These are phyloP conservation scores for Platanthera guangdongensis DNA, from an alignment of 106 monocot species.

Conservation along the genomic window DNA sequence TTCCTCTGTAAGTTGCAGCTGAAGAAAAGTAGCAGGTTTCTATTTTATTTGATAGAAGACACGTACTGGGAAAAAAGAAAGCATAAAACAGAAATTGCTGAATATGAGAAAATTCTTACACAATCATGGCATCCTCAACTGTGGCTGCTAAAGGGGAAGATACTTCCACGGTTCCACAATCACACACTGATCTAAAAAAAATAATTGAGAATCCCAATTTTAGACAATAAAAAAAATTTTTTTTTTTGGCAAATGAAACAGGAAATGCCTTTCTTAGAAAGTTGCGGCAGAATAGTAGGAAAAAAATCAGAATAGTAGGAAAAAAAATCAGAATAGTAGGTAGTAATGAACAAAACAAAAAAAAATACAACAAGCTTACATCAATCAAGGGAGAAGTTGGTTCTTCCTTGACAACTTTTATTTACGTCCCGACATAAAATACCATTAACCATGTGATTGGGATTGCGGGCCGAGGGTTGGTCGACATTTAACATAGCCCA, in stretches of 20 bases:
- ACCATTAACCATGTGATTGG: background rate
- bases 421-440: background rate
- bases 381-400: background rate
- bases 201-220: background rate
- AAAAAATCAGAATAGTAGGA: background rate
- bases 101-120: slow-evolving; percentile 46
- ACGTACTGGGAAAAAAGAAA: background rate
- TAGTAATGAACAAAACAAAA: too few relatives aligned
- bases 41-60: background rate
- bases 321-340: background rate
- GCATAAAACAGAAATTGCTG: background rate
- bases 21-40: background rate
- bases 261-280: background rate
- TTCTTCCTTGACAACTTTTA: background rate
- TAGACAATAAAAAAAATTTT: background rate
- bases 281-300: background rate
- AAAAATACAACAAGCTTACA: background rate
- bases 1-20: background rate
- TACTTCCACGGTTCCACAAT: slow-evolving; percentile 90
- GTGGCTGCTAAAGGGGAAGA: slow-evolving; percentile 83
- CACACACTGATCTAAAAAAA: slow-evolving; percentile 57
- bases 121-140: slow-evolving; percentile 87
- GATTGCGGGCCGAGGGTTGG: too few relatives aligned
- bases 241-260: background rate
- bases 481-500: too few relatives aligned